Conservation (phyloP, 73 alveolate species). For the Paramecium primaurelia region DNA sequence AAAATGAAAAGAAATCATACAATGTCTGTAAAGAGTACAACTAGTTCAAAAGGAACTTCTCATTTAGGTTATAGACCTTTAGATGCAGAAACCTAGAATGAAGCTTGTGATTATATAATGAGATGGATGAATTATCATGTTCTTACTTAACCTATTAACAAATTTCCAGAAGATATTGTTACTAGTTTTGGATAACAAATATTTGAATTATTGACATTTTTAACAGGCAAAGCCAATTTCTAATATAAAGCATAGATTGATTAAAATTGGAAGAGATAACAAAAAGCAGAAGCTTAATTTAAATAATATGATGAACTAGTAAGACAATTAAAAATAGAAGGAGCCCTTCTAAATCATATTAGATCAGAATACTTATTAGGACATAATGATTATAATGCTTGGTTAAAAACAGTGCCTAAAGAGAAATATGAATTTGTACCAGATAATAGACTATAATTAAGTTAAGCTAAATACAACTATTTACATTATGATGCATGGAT, state of each 20-base stretch:
- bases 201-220: slow-evolving; percentile 80
- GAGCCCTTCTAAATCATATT: slow-evolving; percentile 94
- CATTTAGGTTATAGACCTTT: slow-evolving; percentile 91
- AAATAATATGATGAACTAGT: slow-evolving; percentile 91
- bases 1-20: slow-evolving; percentile 59
- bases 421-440: slow-evolving; percentile 49
- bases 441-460: slow-evolving; percentile 37
- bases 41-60: slow-evolving; percentile 82
- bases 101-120: slow-evolving; percentile 82
- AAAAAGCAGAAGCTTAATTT: slow-evolving; percentile 71
- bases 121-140: slow-evolving; percentile 91
- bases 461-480: slow-evolving; percentile 78
- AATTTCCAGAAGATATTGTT: slow-evolving; percentile 92
- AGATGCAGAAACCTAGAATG: slow-evolving; percentile 78
- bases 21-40: slow-evolving; percentile 41
- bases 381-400: slow-evolving; percentile 73
- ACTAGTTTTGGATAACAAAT: slow-evolving; percentile 87
- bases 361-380: slow-evolving; percentile 95
- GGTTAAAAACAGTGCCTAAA: slow-evolving; percentile 62
- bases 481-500: slow-evolving; percentile 94
- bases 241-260: slow-evolving; percentile 85
- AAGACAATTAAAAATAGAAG: slow-evolving; percentile 88
- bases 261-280: slow-evolving; percentile 63
- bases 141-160: slow-evolving; percentile 73
- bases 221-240: slow-evolving; percentile 94